Conservation (phyloP, 2,329 filamentous ascomycete genomes). For the Diaporthe sp. region DNA sequence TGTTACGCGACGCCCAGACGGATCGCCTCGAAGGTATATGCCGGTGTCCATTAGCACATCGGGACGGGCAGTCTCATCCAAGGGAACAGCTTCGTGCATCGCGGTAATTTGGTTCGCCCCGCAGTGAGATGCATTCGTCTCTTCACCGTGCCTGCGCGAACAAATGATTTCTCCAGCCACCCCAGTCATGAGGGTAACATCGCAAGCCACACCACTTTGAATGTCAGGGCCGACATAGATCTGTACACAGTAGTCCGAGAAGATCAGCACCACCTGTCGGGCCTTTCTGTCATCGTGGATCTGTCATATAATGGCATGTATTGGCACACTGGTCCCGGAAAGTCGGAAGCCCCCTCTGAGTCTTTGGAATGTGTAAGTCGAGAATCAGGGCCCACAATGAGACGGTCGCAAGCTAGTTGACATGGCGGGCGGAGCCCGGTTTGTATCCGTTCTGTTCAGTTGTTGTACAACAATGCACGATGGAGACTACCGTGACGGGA, state of each 20-base stretch:
- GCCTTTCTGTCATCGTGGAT: not conserved
- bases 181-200: conserved; percentile 24
- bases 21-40: not conserved
- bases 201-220: conserved; percentile 6
- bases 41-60: not conserved
- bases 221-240: conserved; percentile 6
- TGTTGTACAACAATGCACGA: not conserved
- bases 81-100: conserved; percentile 1
- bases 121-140: conserved; percentile 3
- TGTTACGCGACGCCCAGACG: not conserved
- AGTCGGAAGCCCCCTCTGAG: too few relatives aligned
- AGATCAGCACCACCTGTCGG: not conserved
- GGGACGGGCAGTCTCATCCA: not conserved
- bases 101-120: not conserved
- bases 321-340: not conserved
- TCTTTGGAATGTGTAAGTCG: not conserved
- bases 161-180: conserved; percentile 11
- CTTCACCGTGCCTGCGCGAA: not conserved
- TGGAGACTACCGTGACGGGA: conserved; percentile 12
- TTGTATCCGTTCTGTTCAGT: not conserved
- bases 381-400: not conserved
- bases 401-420: not conserved
- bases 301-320: not conserved
- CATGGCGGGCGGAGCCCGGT: not conserved
- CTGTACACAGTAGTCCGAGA: not conserved